Percentiles rank a stretch among this genome's conserved stretches.
Conservation (phyloP, 352 stramenopile genomes). For the Blastocystis sp. region DNA sequence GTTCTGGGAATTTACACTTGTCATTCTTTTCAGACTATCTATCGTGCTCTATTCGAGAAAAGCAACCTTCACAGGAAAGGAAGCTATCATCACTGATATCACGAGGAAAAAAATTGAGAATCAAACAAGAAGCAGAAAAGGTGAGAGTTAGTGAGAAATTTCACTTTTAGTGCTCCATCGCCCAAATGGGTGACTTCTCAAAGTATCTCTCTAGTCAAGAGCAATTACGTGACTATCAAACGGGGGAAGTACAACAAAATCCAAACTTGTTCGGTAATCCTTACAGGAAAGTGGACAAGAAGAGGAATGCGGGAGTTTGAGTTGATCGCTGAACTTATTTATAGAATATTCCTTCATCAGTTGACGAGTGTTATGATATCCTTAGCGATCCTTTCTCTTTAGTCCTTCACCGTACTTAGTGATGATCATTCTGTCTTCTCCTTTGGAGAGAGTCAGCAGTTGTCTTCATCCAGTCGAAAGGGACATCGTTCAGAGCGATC, state of each 20-base stretch:
- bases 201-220: not conserved
- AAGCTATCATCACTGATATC: not conserved
- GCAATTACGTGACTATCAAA: conserved; percentile 37
- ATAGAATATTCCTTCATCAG: not conserved
- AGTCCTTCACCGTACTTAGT: conserved; percentile 18
- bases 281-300: conserved; percentile 11
- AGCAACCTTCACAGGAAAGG: not conserved
- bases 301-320: not conserved
- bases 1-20: not conserved
- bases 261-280: conserved; percentile 22
- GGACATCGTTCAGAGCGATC: not conserved
- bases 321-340: not conserved
- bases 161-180: conserved; percentile 27
- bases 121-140: conserved; percentile 1
- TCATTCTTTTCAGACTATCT: conserved; percentile 30
- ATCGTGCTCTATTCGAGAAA: not conserved
- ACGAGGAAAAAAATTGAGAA: not conserved
- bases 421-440: conserved; percentile 10
- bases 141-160: not conserved
- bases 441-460: not conserved
- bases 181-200: conserved; percentile 40
- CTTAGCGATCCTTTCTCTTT: not conserved
- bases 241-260: conserved; percentile 18
- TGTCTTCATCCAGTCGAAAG: not conserved
- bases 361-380: conserved; percentile 50